Conservation (phyloP, 495 filamentous ascomycete genomes). For the Aspergillus carlsbadensis region DNA sequence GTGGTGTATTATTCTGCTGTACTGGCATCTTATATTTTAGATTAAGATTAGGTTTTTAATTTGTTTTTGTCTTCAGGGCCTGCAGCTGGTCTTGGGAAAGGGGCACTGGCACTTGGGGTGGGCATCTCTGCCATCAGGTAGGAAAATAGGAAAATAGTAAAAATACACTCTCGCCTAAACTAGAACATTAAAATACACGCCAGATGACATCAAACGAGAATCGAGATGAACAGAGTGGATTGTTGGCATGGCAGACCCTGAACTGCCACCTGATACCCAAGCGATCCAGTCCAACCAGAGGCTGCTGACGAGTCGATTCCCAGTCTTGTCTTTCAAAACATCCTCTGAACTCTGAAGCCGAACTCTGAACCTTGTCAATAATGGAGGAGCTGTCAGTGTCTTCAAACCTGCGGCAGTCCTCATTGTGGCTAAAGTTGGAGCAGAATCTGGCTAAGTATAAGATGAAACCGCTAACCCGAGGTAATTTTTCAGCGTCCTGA, state of each 20-base stretch:
- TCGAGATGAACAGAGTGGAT: neutral
- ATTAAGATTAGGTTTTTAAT: constrained; percentile 17
- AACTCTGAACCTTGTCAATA: no score
- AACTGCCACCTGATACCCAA: no score
- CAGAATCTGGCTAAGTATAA: constrained; percentile 2
- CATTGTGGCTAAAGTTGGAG: neutral
- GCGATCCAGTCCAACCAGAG: no score
- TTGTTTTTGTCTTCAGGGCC: constrained; percentile 17
- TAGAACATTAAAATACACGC: constrained; percentile 5
- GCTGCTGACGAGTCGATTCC: neutral
- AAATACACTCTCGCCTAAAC: constrained; percentile 1
- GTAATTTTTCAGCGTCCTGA: constrained; percentile 1
- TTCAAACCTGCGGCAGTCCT: neutral
- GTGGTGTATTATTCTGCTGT: no score
- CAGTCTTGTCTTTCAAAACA: neutral
- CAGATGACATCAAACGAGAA: constrained; percentile 6
- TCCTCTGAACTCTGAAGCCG: neutral
- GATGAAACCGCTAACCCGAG: constrained; percentile 11
- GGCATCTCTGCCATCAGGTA: neutral
- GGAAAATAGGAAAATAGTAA: neutral
- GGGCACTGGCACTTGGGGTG: neutral
- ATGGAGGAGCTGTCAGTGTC: no score
- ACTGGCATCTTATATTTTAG: constrained; percentile 9
- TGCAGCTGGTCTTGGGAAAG: neutral
- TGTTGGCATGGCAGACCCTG: neutral